Base-by-base conservation (phyloP, 805 yeast species). In the Candida nitratophila region DNA sequence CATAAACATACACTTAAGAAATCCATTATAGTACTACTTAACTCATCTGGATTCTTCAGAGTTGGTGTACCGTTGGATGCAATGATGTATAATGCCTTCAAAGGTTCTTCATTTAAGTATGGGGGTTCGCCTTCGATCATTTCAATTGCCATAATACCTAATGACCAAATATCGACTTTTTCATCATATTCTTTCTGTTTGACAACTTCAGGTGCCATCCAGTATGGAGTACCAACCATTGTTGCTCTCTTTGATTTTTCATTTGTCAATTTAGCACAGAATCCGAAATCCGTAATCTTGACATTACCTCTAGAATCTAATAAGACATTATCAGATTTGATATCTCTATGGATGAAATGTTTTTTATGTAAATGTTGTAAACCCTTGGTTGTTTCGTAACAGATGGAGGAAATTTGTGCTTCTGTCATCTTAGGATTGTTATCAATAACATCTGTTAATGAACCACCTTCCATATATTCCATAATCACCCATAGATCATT, bases 121-220 rank as follows among this genome's bases (percentile, higher is more conserved):
- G 99, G 99, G 14, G 99, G 99, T 63, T 93, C 99, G 22, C 97
- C 96, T 65, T 93, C 99, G 52, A 93, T 87, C 98, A 93, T 91
- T 66, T 93, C 99, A 56, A 93, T 93, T 19, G 87, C 82, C 98
- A 93, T 93, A 51, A 93, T 93, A 52, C 99, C 99, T 49, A 93
- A 68, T 8, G 96, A 88, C 99, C 99, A 93, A 41, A 93, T 83
- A 66, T 93, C 99, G 37, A 93, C 96, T 61, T 93, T 90, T 40
- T 95, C 93, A 31, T 95, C 99, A 60, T 93, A 93, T 59, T 90
- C 96, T 62, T 89, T 90, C 54, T 95, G 79, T 17, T 90, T 80
- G 24, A 93, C 96, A 43, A 93, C 96, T 63, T 93, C 99, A 1
- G 99, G 99, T 0, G 99, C 99, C 99, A 93, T 93, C 99, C 99